Base-by-base conservation (phyloP, 164 flowering plant genomes). In the Magnolia officinalis region DNA sequence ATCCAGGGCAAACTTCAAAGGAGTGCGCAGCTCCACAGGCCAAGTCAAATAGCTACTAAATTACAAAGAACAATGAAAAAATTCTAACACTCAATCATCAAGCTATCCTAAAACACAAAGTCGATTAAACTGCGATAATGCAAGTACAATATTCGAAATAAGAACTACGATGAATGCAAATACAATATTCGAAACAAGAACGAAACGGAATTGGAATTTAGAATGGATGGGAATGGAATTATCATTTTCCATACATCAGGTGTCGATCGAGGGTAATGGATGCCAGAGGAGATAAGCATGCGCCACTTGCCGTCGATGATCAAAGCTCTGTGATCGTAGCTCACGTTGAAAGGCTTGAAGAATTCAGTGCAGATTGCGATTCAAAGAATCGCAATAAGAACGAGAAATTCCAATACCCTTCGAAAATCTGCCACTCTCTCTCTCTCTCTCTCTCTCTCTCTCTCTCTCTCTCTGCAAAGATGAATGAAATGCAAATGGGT, bases 181-280 rank as follows among this genome's bases (percentile, higher is more conserved):
- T 37, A 37, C 45, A 37, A 37, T 37, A 37, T 37, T 37, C 45
- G 45, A 37, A 37, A 37, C 4, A 37, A 37, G 45, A 37, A 37
- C 6, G 6, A 19, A 16, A 55, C 9, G 1, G 61, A 16, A 55
- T 0, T 55, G 61, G 61, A 55, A 55, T 55, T 16, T 16, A 16
- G 61, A 55, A 6, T 6, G 13, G 9, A 55, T 55, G 18, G 16
- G 37, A 2, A 19, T 24, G 14, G 8, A 67, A 10, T 37, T 37
- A 10, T 13, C 13, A 23, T 11, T 52, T 14, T 19, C 6, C n/a
- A 7, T 67, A 92, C 98, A 88, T 92, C 83, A 21, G 97, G 94
- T 52, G 95, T 88, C 74, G 98, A 96, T 31, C 98, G 96, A 51
- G 98, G 96, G 80, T 94, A 94, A 79, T 94, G 98, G 79, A 94